Conservation (phyloP, 257 asterid genomes). For the Solanum bulbocastanum region DNA sequence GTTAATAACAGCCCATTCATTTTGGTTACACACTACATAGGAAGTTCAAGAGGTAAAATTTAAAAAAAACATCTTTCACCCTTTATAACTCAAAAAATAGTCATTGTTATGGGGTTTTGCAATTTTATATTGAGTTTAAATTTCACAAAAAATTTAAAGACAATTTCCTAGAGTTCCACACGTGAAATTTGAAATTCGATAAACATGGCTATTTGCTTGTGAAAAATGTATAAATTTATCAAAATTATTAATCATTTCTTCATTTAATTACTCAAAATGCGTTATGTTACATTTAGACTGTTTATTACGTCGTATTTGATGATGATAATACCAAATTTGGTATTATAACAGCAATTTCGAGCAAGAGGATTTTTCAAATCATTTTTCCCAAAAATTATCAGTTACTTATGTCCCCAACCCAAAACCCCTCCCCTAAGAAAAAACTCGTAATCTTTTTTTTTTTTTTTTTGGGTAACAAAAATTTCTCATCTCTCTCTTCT, state of each 20-base stretch:
- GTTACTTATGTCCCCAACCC: not conserved
- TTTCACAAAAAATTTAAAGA: not conserved
- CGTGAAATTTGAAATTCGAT: not conserved
- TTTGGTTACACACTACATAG: not conserved
- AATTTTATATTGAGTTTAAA: not conserved
- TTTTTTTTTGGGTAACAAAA: not conserved
- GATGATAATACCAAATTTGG: no score
- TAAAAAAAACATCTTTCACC: not conserved
- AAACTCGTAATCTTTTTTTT: not conserved
- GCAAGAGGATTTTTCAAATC: no score
- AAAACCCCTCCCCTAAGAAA: not conserved
- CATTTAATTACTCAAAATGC: not conserved
- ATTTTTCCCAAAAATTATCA: no score
- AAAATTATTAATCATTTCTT: not conserved
- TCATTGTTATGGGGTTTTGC: not conserved
- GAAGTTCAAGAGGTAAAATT: not conserved
- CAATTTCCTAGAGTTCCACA: rapidly evolving
- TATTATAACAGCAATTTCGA: no score
- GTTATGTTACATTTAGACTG: not conserved
- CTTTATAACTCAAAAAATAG: not conserved
- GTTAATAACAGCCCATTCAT: not conserved
- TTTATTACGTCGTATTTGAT: not conserved
- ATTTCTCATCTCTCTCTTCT: not conserved
- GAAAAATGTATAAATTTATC: not conserved
- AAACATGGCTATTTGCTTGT: rapidly evolving